Evolutionary conservation across 495 filamentous ascomycete species (phyloP).

Genomic region (Bacidia gigantensis): DNA sequence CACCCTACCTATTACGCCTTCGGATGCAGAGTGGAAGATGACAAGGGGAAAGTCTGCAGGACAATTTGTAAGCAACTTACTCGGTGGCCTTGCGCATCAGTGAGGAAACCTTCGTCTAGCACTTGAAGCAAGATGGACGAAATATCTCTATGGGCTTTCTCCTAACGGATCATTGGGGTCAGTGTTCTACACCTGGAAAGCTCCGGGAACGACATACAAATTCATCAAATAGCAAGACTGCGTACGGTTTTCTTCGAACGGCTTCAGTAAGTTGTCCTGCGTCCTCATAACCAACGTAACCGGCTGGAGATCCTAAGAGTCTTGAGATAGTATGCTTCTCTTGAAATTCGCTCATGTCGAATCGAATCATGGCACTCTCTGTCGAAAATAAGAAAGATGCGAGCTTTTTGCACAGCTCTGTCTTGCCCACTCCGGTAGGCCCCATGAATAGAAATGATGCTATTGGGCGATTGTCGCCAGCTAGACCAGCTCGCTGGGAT

Average conservation of each 20-base stretch:
- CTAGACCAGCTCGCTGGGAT: constrained; percentile 85
- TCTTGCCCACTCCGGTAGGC: constrained; percentile 93
- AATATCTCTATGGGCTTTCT: constrained; percentile 93
- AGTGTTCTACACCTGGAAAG: too few relatives aligned
- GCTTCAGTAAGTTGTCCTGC: constrained; percentile 94
- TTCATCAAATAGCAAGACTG: constrained; percentile 88
- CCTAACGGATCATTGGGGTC: constrained; percentile 18
- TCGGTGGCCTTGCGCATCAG: constrained; percentile 88
- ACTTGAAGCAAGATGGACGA: constrained; percentile 89
- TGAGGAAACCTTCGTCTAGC: constrained; percentile 90
- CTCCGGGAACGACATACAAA: too few relatives aligned
- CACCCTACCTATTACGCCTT: too few relatives aligned
- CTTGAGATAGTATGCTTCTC: constrained; percentile 93
- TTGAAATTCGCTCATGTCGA: constrained; percentile 97
- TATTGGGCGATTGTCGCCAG: constrained; percentile 77
- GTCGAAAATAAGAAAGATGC: constrained; percentile 87
- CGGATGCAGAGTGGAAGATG: too few relatives aligned
- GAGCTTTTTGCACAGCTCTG: constrained; percentile 92
- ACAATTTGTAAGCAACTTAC: too few relatives aligned
- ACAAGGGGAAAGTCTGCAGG: too few relatives aligned
- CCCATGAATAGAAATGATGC: constrained; percentile 97
- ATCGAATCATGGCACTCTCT: constrained; percentile 75
- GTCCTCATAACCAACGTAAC: constrained; percentile 94
- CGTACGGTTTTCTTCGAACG: constrained; percentile 88
- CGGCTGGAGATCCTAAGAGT: constrained; percentile 82